Evolutionary conservation across 2,329 filamentous ascomycete genomes (phyloP).

Genomic region (Fusarium setosum): DNA sequence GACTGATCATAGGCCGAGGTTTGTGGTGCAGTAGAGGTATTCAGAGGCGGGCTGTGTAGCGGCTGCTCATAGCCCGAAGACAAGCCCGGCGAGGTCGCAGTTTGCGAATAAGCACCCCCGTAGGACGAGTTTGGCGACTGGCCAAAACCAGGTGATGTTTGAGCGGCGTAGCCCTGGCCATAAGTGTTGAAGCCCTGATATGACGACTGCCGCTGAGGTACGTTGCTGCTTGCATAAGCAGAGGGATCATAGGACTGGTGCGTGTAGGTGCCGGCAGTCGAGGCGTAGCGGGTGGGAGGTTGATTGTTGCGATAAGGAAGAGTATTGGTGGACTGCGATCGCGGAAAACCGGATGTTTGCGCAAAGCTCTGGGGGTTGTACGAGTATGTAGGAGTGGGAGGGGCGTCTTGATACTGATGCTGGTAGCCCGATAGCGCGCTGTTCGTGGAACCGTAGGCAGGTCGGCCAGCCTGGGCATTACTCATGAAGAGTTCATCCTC

Average conservation of each 20-base stretch:
- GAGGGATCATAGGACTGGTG: slow-evolving; percentile 69
- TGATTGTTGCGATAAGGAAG: slow-evolving; percentile 62
- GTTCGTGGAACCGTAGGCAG: slow-evolving; percentile 57
- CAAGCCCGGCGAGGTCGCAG: slow-evolving; percentile 44
- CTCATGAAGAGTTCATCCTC: slow-evolving; percentile 75
- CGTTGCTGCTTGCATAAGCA: slow-evolving; percentile 62
- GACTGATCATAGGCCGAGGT: slow-evolving; percentile 52
- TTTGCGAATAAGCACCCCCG: slow-evolving; percentile 42
- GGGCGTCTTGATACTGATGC: slow-evolving; percentile 60
- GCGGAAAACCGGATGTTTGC: slow-evolving; percentile 46
- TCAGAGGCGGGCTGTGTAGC: slow-evolving; percentile 50
- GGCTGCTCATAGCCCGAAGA: slow-evolving; percentile 55
- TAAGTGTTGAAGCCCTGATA: slow-evolving; percentile 62
- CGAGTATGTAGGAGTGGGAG: slow-evolving; percentile 59
- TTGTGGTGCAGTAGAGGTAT: slow-evolving; percentile 40
- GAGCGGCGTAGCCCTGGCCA: slow-evolving; percentile 54
- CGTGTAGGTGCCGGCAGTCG: slow-evolving; percentile 57
- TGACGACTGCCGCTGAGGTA: slow-evolving; percentile 63
- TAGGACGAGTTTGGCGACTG: slow-evolving; percentile 53
- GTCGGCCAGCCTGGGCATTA: slow-evolving; percentile 52
- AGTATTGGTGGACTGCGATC: slow-evolving; percentile 64
- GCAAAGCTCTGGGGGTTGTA: slow-evolving; percentile 80
- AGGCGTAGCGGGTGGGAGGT: slow-evolving; percentile 52
- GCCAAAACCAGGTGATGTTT: slow-evolving; percentile 49
- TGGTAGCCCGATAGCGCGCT: slow-evolving; percentile 63